Evolutionary conservation across 805 yeast species (phyloP), one percentile per base, ranked within the genome.

Genomic region (Candida bentonensis): DNA sequence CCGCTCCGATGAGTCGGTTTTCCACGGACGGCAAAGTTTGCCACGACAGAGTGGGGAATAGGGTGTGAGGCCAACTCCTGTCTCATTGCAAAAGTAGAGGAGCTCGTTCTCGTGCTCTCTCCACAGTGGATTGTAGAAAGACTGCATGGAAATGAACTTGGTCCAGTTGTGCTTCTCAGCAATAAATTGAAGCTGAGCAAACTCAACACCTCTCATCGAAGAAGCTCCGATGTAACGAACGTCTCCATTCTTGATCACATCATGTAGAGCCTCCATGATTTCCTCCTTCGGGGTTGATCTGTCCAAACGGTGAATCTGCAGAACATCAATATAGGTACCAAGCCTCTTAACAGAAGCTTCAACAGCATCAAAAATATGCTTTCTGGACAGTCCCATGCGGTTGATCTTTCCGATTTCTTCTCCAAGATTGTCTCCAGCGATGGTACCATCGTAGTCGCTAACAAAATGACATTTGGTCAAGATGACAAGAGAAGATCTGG

Each of bases 91-190:
- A 56, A 63, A 78, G 23, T 72, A 74, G 47, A 67, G 72, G 69
- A 76, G 62, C 53, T 79, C 84, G n/a, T 76, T 60, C 55, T 79
- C 85, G 45, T 78, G 82, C 53, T 78, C 82, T n/a, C 85, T 63
- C 50, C 73, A 64, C 2, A 77, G 43, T 48, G 78, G 60, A 51
- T 75, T 77, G 58, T 76, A 74, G 53, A 62, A 70, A 49, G 71
- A 71, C 58, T 79, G 84, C 73, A 76, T 71, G 20, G 72, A 63
- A 43, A 78, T 66, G 49, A 79, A 79, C 55, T 74, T 76, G 49
- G 65, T 64, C 79, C 79, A 78, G 26, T 69, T 70, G 49, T 69
- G 49, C 53, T 64, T 65, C 45, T 78, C 81, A 2, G 85, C 84
- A 45, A 68, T 59, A 47, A 58, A 61, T 53, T 79, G 84, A 53